A percentile compares a stretch with the other conserved stretches of the same genome.
Evolutionary conservation across 805 yeast species (phyloP).

Genomic region (Candida caryicola): DNA sequence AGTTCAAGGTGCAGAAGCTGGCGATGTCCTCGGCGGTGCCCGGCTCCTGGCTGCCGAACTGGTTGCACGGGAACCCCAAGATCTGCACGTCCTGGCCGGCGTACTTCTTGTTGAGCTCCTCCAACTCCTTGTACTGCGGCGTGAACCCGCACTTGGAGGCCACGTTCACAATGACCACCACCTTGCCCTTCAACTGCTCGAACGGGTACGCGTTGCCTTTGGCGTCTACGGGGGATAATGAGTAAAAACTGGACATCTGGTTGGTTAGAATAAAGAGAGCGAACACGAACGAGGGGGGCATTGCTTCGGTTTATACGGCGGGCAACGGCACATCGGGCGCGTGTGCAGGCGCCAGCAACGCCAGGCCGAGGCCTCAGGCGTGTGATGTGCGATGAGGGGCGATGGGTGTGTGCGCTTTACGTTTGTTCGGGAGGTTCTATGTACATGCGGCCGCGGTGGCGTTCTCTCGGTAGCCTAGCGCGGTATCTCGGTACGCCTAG

Average conservation of each 20-base stretch:
- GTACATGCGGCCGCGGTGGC: no score
- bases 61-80: conserved; percentile 46
- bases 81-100: conserved; percentile 34
- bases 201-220: conserved; percentile 60
- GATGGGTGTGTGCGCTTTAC: no score
- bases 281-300: no score
- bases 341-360: no score
- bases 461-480: no score
- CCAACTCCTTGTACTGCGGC: conserved; percentile 51
- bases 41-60: conserved; percentile 43
- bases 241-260: conserved; percentile 61
- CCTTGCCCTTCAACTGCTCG: conserved; percentile 67
- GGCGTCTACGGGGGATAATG: conserved; percentile 60
- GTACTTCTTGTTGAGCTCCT: conserved; percentile 41
- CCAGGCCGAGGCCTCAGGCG: no score
- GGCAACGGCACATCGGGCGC: no score
- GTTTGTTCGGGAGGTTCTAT: no score
- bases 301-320: no score
- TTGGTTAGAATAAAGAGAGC: background rate
- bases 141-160: conserved; percentile 82
- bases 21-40: conserved; percentile 57
- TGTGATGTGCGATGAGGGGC: no score
- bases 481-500: no score
- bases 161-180: conserved; percentile 78
- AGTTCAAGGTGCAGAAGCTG: conserved; percentile 71